phyloP scores from a whole-genome alignment of 1,139 yeast genomes.

The Debaryomyces coudertii region DNA sequence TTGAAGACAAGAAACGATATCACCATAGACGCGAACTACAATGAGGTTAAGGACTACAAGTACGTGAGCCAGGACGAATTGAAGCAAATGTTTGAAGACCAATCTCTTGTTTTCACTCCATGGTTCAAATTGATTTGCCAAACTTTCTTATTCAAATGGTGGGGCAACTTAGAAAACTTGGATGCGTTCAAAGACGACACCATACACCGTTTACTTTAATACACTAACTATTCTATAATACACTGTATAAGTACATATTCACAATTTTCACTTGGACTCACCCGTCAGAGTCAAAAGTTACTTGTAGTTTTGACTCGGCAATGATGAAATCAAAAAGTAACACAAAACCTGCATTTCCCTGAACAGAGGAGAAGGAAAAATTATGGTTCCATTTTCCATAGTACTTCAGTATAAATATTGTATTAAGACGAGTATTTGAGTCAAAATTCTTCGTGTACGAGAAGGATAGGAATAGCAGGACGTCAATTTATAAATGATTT shows the following conservation, averaged over 20 bases:
- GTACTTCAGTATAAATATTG: neutral
- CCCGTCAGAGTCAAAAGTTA: neutral
- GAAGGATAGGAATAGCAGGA: neutral
- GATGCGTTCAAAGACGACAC: conserved; percentile 47
- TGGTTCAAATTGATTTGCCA: conserved; percentile 98
- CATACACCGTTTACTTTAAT: conserved; percentile 43
- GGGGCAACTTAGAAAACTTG: conserved; percentile 71
- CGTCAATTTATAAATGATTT: conserved; percentile 1
- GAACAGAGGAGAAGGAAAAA: conserved; percentile 1
- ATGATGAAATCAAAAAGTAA: conserved; percentile 1
- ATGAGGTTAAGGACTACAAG: conserved; percentile 81
- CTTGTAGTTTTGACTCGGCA: neutral
- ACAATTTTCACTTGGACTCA: neutral
- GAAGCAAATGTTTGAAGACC: conserved; percentile 73
- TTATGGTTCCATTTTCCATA: neutral
- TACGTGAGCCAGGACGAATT: conserved; percentile 74
- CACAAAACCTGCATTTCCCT: conserved; percentile 3
- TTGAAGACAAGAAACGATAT: conserved; percentile 63
- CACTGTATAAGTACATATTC: neutral
- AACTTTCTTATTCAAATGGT: conserved; percentile 89
- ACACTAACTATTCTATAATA: neutral
- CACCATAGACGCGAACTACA: conserved; percentile 57
- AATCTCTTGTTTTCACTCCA: conserved; percentile 76
- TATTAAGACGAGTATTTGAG: neutral
- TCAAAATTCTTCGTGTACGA: neutral